Conservation (phyloP, 805 yeast genomes). For the Myxozyma neotropica region DNA sequence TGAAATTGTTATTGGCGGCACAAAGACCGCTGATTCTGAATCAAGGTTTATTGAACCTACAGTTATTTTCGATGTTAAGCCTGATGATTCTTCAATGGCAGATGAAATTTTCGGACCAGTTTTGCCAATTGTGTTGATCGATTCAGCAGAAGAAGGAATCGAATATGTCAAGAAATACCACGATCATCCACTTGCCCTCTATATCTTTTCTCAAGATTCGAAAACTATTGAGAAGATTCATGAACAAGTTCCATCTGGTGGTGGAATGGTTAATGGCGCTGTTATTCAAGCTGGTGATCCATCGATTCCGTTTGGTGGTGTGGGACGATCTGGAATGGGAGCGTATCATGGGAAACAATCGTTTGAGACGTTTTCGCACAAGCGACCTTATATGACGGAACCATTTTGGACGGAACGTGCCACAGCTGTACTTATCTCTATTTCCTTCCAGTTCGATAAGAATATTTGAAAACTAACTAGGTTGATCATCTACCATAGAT, state of each 20-base stretch:
- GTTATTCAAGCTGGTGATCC: slow-evolving; percentile 68
- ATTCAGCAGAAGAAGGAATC: slow-evolving; percentile 50
- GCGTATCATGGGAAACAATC: slow-evolving; percentile 76
- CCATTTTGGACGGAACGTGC: slow-evolving; percentile 65
- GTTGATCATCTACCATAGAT: slow-evolving; percentile 16
- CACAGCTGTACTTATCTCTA: slow-evolving; percentile 60
- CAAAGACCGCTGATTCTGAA: slow-evolving; percentile 37
- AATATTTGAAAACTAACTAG: not conserved
- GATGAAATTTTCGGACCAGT: slow-evolving; percentile 85
- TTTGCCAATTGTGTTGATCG: slow-evolving; percentile 67
- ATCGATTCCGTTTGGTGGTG: slow-evolving; percentile 86
- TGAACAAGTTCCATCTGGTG: slow-evolving; percentile 68
- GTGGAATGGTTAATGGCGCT: slow-evolving; percentile 67
- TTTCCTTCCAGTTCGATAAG: not conserved
- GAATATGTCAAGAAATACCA: slow-evolving; percentile 45
- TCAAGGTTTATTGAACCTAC: slow-evolving; percentile 71
- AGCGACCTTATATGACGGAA: slow-evolving; percentile 66
- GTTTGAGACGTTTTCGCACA: slow-evolving; percentile 73
- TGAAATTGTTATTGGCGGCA: slow-evolving; percentile 38
- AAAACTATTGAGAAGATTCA: slow-evolving; percentile 55
- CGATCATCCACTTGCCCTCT: slow-evolving; percentile 82
- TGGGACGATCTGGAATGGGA: slow-evolving; percentile 84
- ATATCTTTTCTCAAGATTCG: slow-evolving; percentile 59
- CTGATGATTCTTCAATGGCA: slow-evolving; percentile 72
- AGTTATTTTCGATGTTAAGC: slow-evolving; percentile 60